Evolutionary conservation across 2,329 filamentous ascomycete genomes (phyloP), one percentile per base, ranked within the genome.

Genomic region (Cladophialophora immunda): DNA sequence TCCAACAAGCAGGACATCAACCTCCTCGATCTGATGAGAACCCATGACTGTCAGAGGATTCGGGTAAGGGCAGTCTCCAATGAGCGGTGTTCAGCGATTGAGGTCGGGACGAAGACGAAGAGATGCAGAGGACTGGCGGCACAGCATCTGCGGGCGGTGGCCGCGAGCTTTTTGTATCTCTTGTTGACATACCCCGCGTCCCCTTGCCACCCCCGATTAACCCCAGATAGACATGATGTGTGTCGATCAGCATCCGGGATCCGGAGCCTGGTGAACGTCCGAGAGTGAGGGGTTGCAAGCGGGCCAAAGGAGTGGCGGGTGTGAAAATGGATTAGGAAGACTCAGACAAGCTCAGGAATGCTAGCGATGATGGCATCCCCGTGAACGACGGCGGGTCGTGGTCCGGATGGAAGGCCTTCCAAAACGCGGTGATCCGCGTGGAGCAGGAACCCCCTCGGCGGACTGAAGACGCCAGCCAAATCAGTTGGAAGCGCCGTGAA

Each of bases 1-100:
- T 58, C 76, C 76, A 4, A 77, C 72, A 58, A 73, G 68, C 52
- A 76, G 67, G n/a, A 72, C 59, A 57, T 65, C 66, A 19, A 65
- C 50, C 47, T 68, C 32, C 17, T 68, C 66, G 19, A 65, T 64
- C 45, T 70, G 62, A 32, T 66, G 64, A 17, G 65, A 65, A 9
- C 67, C 67, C 69, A 71, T 71, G 7, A 22, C 45, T 27, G 32
- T 52, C 27, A 32, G 27, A 22, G 6, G 13, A 15, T 29, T 41
- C 11, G n/a, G 47, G 32, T 19, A 47, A 45, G 22, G 22, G 25
- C 9, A 17, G 54, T 22, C 29, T 41, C n/a, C 27, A 13, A 25
- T 50, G 22, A 17, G 45, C 27, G 22, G 45, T 11, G 15, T 9
- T 8, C 17, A 5, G 45, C 45, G 22, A 5, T 50, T 25, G 19